Conservation (phyloP, 176 grass and related monocot species). For the Cocos nucifera region DNA sequence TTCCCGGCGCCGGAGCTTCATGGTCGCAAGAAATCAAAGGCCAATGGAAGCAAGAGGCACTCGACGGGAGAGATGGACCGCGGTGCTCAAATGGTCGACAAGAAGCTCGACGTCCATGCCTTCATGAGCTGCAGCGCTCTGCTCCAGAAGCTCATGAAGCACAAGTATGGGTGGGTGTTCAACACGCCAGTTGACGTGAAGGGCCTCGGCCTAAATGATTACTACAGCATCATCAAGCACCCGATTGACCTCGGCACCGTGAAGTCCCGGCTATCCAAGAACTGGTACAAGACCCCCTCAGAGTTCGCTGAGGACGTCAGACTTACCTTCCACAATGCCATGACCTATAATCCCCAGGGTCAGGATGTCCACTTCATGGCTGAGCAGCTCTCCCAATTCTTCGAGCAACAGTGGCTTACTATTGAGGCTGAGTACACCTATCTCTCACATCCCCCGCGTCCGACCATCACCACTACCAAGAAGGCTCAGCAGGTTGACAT, state of each 20-base stretch:
- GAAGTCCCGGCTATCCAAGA: conserved; percentile 45
- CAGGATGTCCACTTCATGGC: conserved; percentile 96
- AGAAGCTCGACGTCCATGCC: conserved; percentile 45
- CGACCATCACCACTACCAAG: conserved; percentile 5
- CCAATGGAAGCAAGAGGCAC: conserved; percentile 40
- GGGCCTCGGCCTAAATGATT: conserved; percentile 73
- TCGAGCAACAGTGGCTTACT: conserved; percentile 70
- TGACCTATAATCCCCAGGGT: conserved; percentile 91
- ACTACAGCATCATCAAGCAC: conserved; percentile 62
- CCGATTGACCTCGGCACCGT: conserved; percentile 96
- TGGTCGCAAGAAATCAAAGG: conserved; percentile 52
- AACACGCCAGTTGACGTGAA: conserved; percentile 74
- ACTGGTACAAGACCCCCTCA: conserved; percentile 64
- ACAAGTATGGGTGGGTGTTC: conserved; percentile 86
- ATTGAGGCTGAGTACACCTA: conserved; percentile 69
- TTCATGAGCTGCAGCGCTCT: conserved; percentile 63
- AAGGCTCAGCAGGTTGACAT: conserved; percentile 47
- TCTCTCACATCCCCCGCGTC: conserved; percentile 24
- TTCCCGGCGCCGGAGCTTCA: conserved; percentile 45
- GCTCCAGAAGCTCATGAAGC: conserved; percentile 75
- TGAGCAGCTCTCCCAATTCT: conserved; percentile 55
- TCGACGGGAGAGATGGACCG: conserved; percentile 20
- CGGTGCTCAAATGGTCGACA: conserved; percentile 21
- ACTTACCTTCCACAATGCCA: conserved; percentile 84
- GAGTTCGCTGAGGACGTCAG: conserved; percentile 84